phyloP scores from a whole-genome alignment of 345 rosid species.

The Streptanthus diversifolius region DNA sequence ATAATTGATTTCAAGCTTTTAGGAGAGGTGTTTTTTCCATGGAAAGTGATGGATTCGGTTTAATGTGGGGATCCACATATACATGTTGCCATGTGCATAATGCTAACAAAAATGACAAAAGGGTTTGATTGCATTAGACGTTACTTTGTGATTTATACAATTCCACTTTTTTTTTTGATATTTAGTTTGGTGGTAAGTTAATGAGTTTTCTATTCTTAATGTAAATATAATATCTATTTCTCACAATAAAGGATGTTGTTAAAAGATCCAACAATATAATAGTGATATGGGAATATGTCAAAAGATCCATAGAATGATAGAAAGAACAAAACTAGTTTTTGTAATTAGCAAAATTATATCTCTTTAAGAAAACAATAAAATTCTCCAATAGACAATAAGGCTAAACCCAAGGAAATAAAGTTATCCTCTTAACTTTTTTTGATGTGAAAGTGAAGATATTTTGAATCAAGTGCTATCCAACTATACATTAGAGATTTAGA shows the following conservation, averaged over 20 bases:
- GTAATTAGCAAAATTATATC: background rate
- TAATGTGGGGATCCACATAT: slow-evolving; percentile 34
- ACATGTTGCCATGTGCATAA: slow-evolving; percentile 34
- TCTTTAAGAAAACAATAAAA: no score
- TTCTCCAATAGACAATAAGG: background rate
- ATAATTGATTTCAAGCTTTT: slow-evolving; percentile 27
- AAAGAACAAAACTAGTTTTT: background rate
- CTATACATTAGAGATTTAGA: background rate
- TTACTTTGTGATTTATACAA: slow-evolving; percentile 5
- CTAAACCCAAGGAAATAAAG: background rate
- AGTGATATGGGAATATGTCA: background rate
- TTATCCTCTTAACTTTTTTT: slow-evolving; percentile 1
- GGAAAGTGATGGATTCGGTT: slow-evolving; percentile 35
- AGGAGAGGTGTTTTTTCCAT: slow-evolving; percentile 18
- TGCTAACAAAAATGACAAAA: slow-evolving; percentile 26
- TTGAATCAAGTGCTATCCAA: slow-evolving; percentile 16
- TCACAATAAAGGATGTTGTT: background rate
- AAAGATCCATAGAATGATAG: background rate
- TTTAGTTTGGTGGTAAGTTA: background rate
- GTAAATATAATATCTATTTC: background rate
- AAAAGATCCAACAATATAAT: background rate
- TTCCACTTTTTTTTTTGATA: background rate
- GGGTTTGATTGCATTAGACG: slow-evolving; percentile 12
- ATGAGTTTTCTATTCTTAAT: background rate
- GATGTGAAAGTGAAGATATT: slow-evolving; percentile 22